These are phyloP conservation scores for Jaminaea rosea DNA, from an alignment of 1,284 basidiomycete species.

Conservation along the genomic window DNA sequence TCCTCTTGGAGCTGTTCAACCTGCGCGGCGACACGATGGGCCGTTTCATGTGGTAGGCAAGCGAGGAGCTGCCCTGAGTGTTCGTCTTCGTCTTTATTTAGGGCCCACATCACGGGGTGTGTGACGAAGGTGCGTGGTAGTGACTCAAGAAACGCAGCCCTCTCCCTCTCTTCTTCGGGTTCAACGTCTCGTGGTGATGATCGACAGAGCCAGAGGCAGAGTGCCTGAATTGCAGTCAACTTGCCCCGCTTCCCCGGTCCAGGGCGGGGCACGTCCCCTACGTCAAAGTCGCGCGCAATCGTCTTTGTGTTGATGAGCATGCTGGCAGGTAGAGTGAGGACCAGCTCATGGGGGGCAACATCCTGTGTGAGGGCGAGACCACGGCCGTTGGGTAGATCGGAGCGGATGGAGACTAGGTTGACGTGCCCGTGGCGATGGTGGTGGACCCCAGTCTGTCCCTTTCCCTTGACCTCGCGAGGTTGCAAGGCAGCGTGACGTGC, in stretches of 20 bases:
- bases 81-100: too few relatives aligned
- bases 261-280: too few relatives aligned
- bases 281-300: neutral
- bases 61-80: too few relatives aligned
- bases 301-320: neutral
- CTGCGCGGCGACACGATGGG: neutral
- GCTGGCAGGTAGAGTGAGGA: neutral
- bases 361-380: neutral
- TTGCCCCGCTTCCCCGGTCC: too few relatives aligned
- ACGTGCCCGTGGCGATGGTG: neutral
- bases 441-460: too few relatives aligned
- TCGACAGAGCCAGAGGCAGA: too few relatives aligned
- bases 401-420: neutral
- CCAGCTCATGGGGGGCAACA: neutral
- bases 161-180: neutral
- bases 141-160: neutral
- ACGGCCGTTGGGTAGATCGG: neutral
- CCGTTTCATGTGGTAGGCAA: too few relatives aligned
- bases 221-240: too few relatives aligned
- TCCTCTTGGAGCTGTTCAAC: neutral
- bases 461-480: too few relatives aligned
- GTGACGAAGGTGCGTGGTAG: neutral
- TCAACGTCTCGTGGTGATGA: too few relatives aligned
- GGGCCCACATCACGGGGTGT: slow-evolving; percentile 4
- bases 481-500: too few relatives aligned